phyloP scores from a whole-genome alignment of 1,284 basidiomycete species.

The Sporisorium graminicola region DNA sequence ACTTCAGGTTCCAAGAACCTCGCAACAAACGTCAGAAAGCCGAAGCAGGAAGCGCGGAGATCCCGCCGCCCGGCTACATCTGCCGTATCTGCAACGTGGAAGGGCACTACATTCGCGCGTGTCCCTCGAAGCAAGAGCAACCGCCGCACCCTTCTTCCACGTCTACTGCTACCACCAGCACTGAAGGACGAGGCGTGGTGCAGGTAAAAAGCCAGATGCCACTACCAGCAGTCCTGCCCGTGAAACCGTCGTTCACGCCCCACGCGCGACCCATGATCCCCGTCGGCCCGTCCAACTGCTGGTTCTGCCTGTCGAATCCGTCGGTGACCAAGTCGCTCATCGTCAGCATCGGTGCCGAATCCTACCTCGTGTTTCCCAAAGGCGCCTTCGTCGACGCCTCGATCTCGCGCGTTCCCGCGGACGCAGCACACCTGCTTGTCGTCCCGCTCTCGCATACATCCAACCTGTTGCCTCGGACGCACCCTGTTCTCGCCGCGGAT shows the following conservation, averaged over 20 bases:
- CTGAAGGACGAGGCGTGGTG: not conserved
- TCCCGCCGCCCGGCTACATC: conserved; percentile 55
- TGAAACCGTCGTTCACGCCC: conserved; percentile 23
- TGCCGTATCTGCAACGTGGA: conserved; percentile 47
- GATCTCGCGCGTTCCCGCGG: conserved; percentile 40
- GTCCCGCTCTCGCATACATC: conserved; percentile 57
- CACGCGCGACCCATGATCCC: conserved; percentile 35
- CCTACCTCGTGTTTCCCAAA: conserved; percentile 65
- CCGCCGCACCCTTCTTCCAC: not conserved
- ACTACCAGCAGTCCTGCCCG: conserved; percentile 32
- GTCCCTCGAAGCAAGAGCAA: conserved; percentile 31
- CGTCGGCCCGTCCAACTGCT: conserved; percentile 64
- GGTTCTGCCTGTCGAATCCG: conserved; percentile 69
- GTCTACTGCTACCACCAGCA: not conserved
- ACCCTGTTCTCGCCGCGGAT: conserved; percentile 6
- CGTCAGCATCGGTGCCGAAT: conserved; percentile 55
- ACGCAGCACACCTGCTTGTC: conserved; percentile 62
- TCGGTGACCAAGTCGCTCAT: conserved; percentile 61
- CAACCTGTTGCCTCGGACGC: conserved; percentile 18
- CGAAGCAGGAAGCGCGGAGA: conserved; percentile 18
- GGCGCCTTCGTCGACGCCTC: conserved; percentile 51
- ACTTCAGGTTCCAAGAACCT: conserved; percentile 39
- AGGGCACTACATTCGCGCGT: conserved; percentile 54
- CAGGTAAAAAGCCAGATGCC: conserved; percentile 14
- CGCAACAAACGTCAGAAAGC: conserved; percentile 17